phyloP scores from a whole-genome alignment of 164 flowering plant species.

The Platanus orientalis region DNA sequence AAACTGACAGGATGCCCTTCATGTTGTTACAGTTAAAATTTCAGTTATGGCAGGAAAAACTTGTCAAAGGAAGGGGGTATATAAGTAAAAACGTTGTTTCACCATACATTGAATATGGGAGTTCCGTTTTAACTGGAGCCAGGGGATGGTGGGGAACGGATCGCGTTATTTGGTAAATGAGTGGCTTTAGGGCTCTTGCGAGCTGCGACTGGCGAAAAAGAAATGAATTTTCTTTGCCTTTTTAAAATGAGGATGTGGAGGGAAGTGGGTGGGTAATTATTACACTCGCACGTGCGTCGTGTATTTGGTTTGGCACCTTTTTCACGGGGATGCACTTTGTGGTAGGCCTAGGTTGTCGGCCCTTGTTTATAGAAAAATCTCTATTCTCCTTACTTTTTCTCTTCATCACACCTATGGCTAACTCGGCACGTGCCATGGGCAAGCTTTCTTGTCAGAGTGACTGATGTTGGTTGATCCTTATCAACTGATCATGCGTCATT shows the following conservation, averaged over 20 bases:
- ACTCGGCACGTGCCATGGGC: slow-evolving; percentile 37
- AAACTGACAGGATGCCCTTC: slow-evolving; percentile 12
- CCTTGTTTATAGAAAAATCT: slow-evolving; percentile 8
- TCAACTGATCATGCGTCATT: background rate
- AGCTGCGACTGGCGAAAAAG: background rate
- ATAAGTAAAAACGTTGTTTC: background rate
- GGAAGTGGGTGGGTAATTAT: slow-evolving; percentile 31
- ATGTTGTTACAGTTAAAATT: background rate
- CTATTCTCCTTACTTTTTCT: slow-evolving; percentile 17
- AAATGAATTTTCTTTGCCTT: slow-evolving; percentile 2
- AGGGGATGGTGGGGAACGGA: slow-evolving; percentile 34
- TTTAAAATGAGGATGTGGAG: slow-evolving; percentile 8
- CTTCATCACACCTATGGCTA: slow-evolving; percentile 23
- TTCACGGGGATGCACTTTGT: slow-evolving; percentile 15
- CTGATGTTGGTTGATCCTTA: background rate
- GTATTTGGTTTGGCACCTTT: background rate
- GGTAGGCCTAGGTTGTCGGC: slow-evolving; percentile 48
- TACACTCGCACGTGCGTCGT: background rate
- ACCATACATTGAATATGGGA: background rate
- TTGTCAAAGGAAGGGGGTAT: background rate
- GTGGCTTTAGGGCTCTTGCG: slow-evolving; percentile 3
- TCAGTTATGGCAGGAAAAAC: background rate
- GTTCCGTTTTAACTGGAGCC: slow-evolving; percentile 17
- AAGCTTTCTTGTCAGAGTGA: background rate
- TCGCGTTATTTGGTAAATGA: slow-evolving; percentile 40